Conservation (phyloP, 331 rosid species). For the Erythrophleum ivorense region DNA sequence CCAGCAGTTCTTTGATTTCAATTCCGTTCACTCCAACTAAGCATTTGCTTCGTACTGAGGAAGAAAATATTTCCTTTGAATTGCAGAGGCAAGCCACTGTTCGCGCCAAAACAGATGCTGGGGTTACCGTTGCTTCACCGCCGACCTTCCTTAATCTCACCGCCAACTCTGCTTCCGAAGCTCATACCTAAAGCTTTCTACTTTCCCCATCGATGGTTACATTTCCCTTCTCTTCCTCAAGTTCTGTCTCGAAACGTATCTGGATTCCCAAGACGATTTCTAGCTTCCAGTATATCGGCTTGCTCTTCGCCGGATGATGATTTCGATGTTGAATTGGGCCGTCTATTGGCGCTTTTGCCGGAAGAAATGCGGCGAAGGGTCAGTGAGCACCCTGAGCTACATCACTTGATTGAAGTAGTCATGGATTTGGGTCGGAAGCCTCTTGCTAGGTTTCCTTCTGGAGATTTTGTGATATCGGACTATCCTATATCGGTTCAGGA, state of each 20-base stretch:
- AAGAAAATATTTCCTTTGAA: no score
- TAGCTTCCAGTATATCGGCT: constrained; percentile 37
- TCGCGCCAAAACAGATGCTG: constrained; percentile 79
- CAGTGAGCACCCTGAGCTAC: constrained; percentile 70
- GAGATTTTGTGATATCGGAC: constrained; percentile 78
- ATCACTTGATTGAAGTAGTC: constrained; percentile 80
- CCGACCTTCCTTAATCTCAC: constrained; percentile 37
- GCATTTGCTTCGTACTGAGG: neutral
- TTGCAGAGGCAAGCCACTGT: constrained; percentile 11
- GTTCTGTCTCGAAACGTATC: constrained; percentile 41
- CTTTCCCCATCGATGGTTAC: constrained; percentile 17
- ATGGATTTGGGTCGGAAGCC: constrained; percentile 98
- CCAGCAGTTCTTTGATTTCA: neutral
- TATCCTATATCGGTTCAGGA: constrained; percentile 71
- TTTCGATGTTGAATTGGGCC: constrained; percentile 68
- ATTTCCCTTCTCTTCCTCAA: constrained; percentile 31
- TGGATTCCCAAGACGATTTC: constrained; percentile 42
- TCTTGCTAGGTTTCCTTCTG: constrained; percentile 86
- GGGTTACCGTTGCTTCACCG: constrained; percentile 44
- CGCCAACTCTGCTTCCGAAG: constrained; percentile 30
- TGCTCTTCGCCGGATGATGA: constrained; percentile 57
- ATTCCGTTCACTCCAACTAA: neutral
- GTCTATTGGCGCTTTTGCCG: constrained; percentile 73
- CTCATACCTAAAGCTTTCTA: constrained; percentile 42
- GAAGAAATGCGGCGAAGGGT: constrained; percentile 82